Base-by-base conservation (phyloP, 371 early-diverging fungal species). In the Capillidium rhysosporum region DNA sequence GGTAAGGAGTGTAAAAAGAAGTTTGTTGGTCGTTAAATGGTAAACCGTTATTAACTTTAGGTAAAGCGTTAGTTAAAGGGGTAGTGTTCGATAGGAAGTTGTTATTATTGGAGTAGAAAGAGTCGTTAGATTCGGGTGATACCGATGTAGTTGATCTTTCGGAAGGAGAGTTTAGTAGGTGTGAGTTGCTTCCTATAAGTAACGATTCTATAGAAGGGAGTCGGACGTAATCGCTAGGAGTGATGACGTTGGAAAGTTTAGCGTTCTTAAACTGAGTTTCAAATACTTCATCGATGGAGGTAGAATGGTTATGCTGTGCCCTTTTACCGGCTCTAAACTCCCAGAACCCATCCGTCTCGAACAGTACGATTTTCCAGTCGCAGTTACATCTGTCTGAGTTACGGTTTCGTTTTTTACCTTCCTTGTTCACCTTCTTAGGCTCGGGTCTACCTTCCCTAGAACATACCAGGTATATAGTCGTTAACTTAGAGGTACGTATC, bases 251-350 rank as follows among this genome's bases (percentile, higher is more conserved):
- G 34, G 34, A 34, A 34, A 34, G 34, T 34, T 34, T 34, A 34
- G 34, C 34, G 34, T 34, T 34, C 34, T 34, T 34, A 12, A 34
- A 34, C 34, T 34, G 34, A 4, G 12, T 7, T 12, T 34, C 34
- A 34, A 34, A 34, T 7, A 34, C 34, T 12, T 34, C 34, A 12
- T 34, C 34, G 34, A 34, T 34, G 12, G 34, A 4, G 4, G 12
- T 34, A 43, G 43, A 43, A 18, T 51, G 51, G 38, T 51, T 51
- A 38, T 51, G 51, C 23, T 18, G 34, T 79, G 16, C 74, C 71
- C 45, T 31, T n/a, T 53, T 53, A 16, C 54, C 54, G 12, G 28
- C 28, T 16, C 54, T 12, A 23, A 53, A 53, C 28, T 53, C 54
- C 54, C 54, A 53, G 7, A 18, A 18, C 16, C 21, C 21, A 47